Evolutionary conservation across 306 rosid species (phyloP), one percentile per base, ranked within the genome.

Genomic region (Sindora glabra): DNA sequence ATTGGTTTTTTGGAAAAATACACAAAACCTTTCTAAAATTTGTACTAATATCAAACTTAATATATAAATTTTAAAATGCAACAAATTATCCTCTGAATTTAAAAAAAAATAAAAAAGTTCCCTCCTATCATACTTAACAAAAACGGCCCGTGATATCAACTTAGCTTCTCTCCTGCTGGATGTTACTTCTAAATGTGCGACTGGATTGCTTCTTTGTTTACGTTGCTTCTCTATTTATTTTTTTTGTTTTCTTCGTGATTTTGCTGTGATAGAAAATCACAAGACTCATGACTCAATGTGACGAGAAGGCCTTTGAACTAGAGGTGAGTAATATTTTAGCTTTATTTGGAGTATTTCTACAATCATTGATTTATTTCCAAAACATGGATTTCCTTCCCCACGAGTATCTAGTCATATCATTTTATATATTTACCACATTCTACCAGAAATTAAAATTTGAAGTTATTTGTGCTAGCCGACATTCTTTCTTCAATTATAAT

Each of bases 251-350:
- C 47, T 48, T 22, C 40, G 40, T 59, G 65, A 69, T 25, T 46
- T 51, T 73, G 77, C 52, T 77, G 73, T 67, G 26, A 74, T 89
- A 94, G 99, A 84, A 90, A 7, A 76, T 94, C 25, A 67, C 87
- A 57, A 89, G 84, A 85, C 65, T 94, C 71, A 94, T 69, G 91
- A 79, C 94, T 39, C 95, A 94, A 68, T 89, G 90, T 63, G 83
- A 87, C 49, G 97, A 94, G 74, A 94, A 86, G 71, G 95, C 83
- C 40, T 94, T 94, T 73, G 99, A 94, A 74, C 71, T 94, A 81
- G 99, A 94, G 92, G 99, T 94, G 56, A 65, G 90, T 74, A 62
- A 40, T 52, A 52, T 61, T 39, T 42, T 64, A 45, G 60, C 62
- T 39, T 12, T 67, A 32, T 56, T 52, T 1, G 54, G n/a, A 17